Base-by-base conservation (phyloP, 2,329 filamentous ascomycete species). In the Grosmannia clavigera region DNA sequence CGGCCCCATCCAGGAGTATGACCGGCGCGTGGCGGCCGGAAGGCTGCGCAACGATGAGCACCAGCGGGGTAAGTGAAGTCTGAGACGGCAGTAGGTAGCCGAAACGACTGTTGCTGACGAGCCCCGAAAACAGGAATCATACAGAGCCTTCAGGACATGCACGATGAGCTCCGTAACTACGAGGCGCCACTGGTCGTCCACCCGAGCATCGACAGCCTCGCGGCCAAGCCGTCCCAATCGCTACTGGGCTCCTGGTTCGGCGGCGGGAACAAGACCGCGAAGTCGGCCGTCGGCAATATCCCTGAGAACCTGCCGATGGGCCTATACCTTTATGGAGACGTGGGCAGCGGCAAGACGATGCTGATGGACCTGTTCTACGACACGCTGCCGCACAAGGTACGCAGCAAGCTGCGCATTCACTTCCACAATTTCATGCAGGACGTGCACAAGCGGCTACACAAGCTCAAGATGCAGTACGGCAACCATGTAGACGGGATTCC, bases 391-490 rank as follows among this genome's bases (percentile, higher is more conserved):
- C 71, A 77, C 19, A 86, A 87, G 62, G 91, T 97, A 65, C 81
- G 79, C 61, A 83, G 84, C 38, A 96, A 96, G 76, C 95, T 87
- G 55, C 82, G 94, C 55, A 96, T 99, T 68, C 94, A 99, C 76
- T 99, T 99, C 74, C 91, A 97, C 77, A 96, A 96, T 72, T 99
- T 99, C 77, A 99, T 99, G 94, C 94, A 97, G 73, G 89, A 95
- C 72, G 87, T 97, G 56, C 94, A 99, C 75, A 90, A 87, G 72
- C 82, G 92, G 62, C 76, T 97, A 67, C 94, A 97, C 76, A 84
- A 84, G 70, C 86, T 95, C 74, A 96, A 96, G 76, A 87, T 94
- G 81, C 76, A 85, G 67, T 83, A 95, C 71, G 94, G 94, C 35
- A 91, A 85, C 69, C 91, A 96, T 66, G 81, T 96, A 48, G 94